Base-by-base conservation (phyloP, 768 basidiomycete species). In the Xanthoconium stramineum region DNA sequence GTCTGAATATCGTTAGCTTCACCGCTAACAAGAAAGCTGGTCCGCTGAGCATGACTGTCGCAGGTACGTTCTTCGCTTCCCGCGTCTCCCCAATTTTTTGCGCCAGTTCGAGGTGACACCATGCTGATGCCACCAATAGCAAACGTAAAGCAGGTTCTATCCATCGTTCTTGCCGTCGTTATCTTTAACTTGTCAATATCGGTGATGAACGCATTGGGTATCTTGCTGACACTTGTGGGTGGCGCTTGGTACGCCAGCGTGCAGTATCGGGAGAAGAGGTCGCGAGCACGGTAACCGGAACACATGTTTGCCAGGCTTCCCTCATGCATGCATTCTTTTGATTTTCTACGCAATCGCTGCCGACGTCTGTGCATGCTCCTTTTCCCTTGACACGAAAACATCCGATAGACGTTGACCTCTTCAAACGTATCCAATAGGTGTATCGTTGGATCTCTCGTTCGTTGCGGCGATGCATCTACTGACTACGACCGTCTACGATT, bases 1-100 rank as follows among this genome's bases (percentile, higher is more conserved):
- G 85, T 14, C 76, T 99, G 50, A 99, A 98, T 64, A 84, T 98
- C 3, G 91, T 97, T 54, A 91, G 89, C 69, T 97, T 99, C 67
- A 91, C 90, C 39, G 91, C 97, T n/a, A 99, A 98, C 74, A 87
- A 88, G 72, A 86, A 89, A 67, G 86, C 92, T 0, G 94, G 94
- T 3, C 86, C 94, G 13, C 68, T 96, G 60, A 89, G 87, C 46
- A 96, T 95, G 89, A 91, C 89, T 11, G 93, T 96, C 46, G 91
- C 92, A 57, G 88, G 88, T 90, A 57, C 53, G 83, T 76, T 50
- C 24, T 17, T 15, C 44, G 14, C 14, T 35, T 14, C 12, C 7
- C 17, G n/a, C 30, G 44, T 48, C 30, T 32, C 40, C 30, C 13
- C 45, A 33, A 6, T 47, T 13, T 51, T 40, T 49, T 35, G 65